Conservation (phyloP, 495 filamentous ascomycete species). For the Penicillium desertorum region DNA sequence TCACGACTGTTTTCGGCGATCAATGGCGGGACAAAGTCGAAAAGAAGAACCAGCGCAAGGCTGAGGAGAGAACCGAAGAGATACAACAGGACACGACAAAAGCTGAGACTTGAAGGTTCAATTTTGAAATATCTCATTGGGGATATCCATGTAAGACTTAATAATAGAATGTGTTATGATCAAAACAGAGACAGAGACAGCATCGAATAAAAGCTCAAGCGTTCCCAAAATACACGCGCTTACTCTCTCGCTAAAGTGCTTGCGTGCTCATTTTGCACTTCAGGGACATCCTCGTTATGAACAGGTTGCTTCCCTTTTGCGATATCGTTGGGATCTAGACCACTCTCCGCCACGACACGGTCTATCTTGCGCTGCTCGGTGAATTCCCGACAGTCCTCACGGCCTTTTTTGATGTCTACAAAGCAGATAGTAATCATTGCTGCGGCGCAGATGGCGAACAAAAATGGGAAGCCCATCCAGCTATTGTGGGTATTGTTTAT, state of each 20-base stretch:
- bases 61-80: not conserved
- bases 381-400: conserved; percentile 44
- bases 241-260: not conserved
- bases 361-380: conserved; percentile 39
- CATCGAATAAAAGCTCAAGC: not conserved
- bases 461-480: conserved; percentile 54
- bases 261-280: not conserved
- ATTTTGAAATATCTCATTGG: not conserved
- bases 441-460: conserved; percentile 44
- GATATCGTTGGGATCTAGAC: conserved; percentile 17
- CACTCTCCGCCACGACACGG: conserved; percentile 27
- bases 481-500: conserved; percentile 49
- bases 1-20: conserved; percentile 53
- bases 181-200: not conserved
- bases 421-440: conserved; percentile 47
- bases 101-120: conserved; percentile 10
- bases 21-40: conserved; percentile 55
- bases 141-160: not conserved
- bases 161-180: not conserved
- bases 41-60: conserved; percentile 30
- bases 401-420: conserved; percentile 48
- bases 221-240: not conserved
- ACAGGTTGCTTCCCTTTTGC: conserved; percentile 15
- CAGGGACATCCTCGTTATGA: conserved; percentile 1
- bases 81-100: conserved; percentile 11